phyloP scores from a whole-genome alignment of 768 basidiomycete genomes.

The Macrolepiota dolichaula region DNA sequence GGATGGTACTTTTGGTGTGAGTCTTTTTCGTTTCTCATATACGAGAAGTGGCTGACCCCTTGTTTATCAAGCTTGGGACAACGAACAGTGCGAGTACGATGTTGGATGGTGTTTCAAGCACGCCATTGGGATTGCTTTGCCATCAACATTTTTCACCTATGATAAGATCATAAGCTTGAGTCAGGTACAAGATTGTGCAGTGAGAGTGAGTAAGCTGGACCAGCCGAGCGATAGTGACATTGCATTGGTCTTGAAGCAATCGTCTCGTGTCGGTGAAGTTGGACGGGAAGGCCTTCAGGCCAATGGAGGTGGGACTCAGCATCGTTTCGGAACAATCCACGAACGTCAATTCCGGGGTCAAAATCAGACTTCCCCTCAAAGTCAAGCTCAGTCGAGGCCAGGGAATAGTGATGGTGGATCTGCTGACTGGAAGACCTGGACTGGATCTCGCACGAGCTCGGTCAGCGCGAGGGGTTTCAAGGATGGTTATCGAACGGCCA shows the following conservation, averaged over 20 bases:
- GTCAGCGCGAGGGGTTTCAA: constrained; percentile 43
- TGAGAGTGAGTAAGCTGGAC: constrained; percentile 12
- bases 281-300: background rate
- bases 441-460: background rate
- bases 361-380: background rate
- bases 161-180: constrained; percentile 12
- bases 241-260: background rate
- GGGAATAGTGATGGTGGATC: too few species aligned
- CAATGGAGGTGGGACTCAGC: constrained; percentile 2
- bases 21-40: constrained; percentile 17
- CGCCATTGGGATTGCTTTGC: constrained; percentile 55
- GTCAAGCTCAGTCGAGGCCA: too few species aligned
- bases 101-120: constrained; percentile 69
- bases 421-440: too few species aligned
- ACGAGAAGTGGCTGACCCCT: background rate
- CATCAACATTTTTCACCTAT: constrained; percentile 56
- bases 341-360: constrained; percentile 12
- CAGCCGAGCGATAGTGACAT: constrained; percentile 13
- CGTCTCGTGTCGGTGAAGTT: too few species aligned
- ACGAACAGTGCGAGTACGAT: constrained; percentile 55
- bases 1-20: constrained; percentile 74
- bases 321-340: constrained; percentile 26
- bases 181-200: constrained; percentile 2
- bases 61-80: constrained; percentile 45
- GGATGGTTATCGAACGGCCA: constrained; percentile 56